Base-by-base conservation (phyloP, 2,329 filamentous ascomycete species). In the Cladosporium cucumerinum region DNA sequence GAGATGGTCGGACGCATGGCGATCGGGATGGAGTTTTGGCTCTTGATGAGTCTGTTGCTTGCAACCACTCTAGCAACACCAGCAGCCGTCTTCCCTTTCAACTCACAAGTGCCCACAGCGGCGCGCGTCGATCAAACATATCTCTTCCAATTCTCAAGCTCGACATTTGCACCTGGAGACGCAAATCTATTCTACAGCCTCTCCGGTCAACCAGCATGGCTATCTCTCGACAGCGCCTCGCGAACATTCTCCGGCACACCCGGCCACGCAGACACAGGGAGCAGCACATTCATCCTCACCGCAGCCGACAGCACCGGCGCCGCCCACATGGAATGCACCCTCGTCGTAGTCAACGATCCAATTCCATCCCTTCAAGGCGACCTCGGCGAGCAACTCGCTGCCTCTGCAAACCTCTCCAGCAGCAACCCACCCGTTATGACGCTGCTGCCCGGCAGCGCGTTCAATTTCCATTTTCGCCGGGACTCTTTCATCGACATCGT, bases 101-200 rank as follows among this genome's bases (percentile, higher is more conserved):
- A 95, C 77, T 88, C 91, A 2, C 93, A 97, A 76, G 84, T 96
- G 0, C 92, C 92, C 34, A 89, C 89, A 3, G 89, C 93, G 61
- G 92, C 91, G 23, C 85, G 90, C 69, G 81, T 90, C 66, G 85
- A 84, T 48, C 74, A 88, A 70, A 81, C 83, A 2, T 95, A 92
- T 76, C 85, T 82, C 11, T 92, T 93, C 72, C 81, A 85, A 32
- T 90, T 96, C 72, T 89, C 90, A 11, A 77, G 82, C 18, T 87
- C 87, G 46, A 96, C 92, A 0, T 96, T 96, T 77, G 81, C 82
- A 16, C 89, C 89, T 18, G 76, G 79, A 49, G 78, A 79, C 36
- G 73, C 75, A 12, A 73, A 80, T 49, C 83, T 93, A 59, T 84
- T 84, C 6, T 96, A 96, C 75, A 84, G 84, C 6, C 81, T 97